These are phyloP conservation scores for Paratrypanosoma confusum DNA, from an alignment of 208 protist genomes.

Conservation along the genomic window DNA sequence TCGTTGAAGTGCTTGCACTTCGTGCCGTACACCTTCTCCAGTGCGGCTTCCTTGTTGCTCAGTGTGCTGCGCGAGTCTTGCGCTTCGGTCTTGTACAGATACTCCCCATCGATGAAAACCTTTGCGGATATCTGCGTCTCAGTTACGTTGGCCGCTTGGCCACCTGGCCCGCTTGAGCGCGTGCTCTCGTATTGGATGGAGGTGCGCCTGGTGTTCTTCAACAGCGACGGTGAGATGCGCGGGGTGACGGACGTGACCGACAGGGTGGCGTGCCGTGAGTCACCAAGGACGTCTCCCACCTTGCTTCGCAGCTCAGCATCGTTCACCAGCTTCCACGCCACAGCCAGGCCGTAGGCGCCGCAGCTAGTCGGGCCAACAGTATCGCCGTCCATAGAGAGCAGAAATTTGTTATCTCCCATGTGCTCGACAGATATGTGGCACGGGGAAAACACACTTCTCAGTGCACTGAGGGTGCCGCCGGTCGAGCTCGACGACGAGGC, in stretches of 20 bases:
- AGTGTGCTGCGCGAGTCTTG: conserved; percentile 82
- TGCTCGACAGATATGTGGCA: too few species aligned
- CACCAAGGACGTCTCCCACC: background rate
- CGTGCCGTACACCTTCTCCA: conserved; percentile 45
- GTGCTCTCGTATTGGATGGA: conserved; percentile 58
- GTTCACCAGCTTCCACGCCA: background rate
- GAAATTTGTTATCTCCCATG: conserved; percentile 8
- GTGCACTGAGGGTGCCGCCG: too few species aligned
- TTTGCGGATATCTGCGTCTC: conserved; percentile 84
- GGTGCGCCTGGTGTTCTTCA: conserved; percentile 34
- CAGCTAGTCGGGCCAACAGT: background rate
- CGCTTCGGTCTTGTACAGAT: conserved; percentile 53
- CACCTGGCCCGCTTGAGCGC: conserved; percentile 72
- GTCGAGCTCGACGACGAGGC: too few species aligned
- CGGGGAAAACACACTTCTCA: too few species aligned
- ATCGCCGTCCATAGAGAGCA: conserved; percentile 2
- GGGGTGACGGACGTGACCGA: conserved; percentile 27
- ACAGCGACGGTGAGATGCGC: conserved; percentile 39
- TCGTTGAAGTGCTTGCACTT: conserved; percentile 68
- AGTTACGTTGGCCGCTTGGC: conserved; percentile 78
- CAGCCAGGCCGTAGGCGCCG: conserved; percentile 1
- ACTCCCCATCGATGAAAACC: conserved; percentile 59
- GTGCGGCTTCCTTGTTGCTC: conserved; percentile 58
- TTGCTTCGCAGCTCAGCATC: background rate
- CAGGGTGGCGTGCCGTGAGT: conserved; percentile 9